These are phyloP conservation scores for Pythium vanterpoolii DNA, from an alignment of 352 stramenopile species.

Conservation along the genomic window DNA sequence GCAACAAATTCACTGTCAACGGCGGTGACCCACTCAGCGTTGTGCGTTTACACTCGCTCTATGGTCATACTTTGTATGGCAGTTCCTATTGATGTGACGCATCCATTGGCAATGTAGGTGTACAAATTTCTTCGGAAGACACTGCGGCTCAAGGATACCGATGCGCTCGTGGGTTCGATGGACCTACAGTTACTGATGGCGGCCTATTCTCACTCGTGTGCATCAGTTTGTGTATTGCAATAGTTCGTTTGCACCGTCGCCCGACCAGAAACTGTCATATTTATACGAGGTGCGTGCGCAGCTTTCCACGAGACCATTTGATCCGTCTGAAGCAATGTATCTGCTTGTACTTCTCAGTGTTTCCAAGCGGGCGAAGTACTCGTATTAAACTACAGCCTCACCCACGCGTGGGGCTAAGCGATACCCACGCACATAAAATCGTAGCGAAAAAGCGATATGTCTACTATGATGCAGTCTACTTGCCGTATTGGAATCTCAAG, in stretches of 20 bases:
- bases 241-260: constrained; percentile 81
- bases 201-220: neutral
- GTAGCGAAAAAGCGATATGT: neutral
- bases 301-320: neutral
- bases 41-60: constrained; percentile 33
- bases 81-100: neutral
- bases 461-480: neutral
- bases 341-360: constrained; percentile 32
- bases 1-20: constrained; percentile 85
- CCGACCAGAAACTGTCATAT: constrained; percentile 72
- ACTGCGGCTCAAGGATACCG: constrained; percentile 67
- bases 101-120: constrained; percentile 45
- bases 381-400: constrained; percentile 86
- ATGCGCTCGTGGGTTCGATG: constrained; percentile 48
- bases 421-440: neutral
- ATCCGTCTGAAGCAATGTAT: neutral
- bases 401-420: constrained; percentile 72
- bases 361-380: constrained; percentile 79
- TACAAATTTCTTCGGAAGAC: constrained; percentile 87
- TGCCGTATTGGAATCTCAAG: neutral
- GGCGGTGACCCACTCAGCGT: constrained; percentile 72
- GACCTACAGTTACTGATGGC: neutral
- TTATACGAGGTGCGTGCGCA: constrained; percentile 56
- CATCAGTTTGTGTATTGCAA: constrained; percentile 87
- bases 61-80: neutral